Base-by-base conservation (phyloP, 352 stramenopile species). In the Phytophthora palmivora region DNA sequence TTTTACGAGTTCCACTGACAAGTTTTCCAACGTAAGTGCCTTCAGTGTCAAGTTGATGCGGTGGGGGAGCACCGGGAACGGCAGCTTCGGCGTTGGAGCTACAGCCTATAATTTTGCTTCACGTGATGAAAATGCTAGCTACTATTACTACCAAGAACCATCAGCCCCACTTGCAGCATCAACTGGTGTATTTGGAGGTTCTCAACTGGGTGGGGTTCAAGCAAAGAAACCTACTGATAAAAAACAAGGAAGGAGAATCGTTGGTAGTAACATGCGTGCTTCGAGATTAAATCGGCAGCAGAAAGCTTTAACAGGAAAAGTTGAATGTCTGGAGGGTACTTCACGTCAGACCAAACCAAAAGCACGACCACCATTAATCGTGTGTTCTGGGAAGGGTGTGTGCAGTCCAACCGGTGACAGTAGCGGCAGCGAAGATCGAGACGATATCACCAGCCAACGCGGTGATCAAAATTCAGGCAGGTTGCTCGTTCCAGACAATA, bases 101-200 rank as follows among this genome's bases (percentile, higher is more conserved):
- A 50, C 63, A 21, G 19, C 68, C 28, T 64, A 53, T 21, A 42
- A 46, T 55, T 59, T 75, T 6, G 44, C 30, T 37, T 58, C 44
- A 6, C 50, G 54, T 4, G 51, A 72, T 26, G 51, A 72, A 49
- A 65, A 63, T 33, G 18, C 47, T 8, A 57, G 39, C 18, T 63
- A 57, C 33, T 63, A 74, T 19, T 62, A 74, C 33, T 74, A 74
- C 39, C 60, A 70, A 28, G 59, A 69, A 33, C 54, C 61, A 22
- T 18, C 49, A 30, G 39, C 26, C 16, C 16, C 51, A 32, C 36
- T 51, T n/a, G 32, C 32, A n/a, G 15, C 54, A 15, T 49, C 44
- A 24, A n/a, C 41, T 12, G 45, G 22, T 44, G 18, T 15, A 9
- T 47, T 53, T 10, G 36, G 22, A 22, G 21, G 22, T 11, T 19